Base-by-base conservation (phyloP, 805 yeast genomes). In the Yarrowia deformans region DNA sequence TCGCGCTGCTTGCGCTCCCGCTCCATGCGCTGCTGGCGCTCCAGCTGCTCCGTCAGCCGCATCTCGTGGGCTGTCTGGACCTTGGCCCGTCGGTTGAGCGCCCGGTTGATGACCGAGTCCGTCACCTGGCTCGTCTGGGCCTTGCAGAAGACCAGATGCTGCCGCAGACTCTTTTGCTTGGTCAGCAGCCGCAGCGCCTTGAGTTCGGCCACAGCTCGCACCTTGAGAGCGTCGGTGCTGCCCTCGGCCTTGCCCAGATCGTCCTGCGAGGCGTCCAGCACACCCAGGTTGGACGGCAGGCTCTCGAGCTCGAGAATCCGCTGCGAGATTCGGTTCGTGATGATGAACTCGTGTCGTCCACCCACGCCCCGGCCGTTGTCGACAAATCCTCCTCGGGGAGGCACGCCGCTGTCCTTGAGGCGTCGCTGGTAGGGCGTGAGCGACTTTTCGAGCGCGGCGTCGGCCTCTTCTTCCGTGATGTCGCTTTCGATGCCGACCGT, bases 121-220 rank as follows among this genome's bases (percentile, higher is more conserved):
- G 78, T 73, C 9, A 74, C 55, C 58, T 92, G 81, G 70, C 87
- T 85, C 74, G 90, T 88, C 73, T 91, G 92, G 83, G 93, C 92
- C 49, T 88, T 79, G 72, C 88, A 88, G 42, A 90, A 87, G 40
- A 93, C 80, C 1, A 94, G 78, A 71, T 89, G 90, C 14, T 97
- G 97, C 71, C 97, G 85, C 69, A 93, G 78, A n/a, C 93, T 90
- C 74, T 90, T 90, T 76, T 95, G 99, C 61, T 86, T 82, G 0
- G 97, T 91, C 46, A 93, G 80, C 68, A 93, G 79, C 72, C 91
- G 87, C 72, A 94, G 81, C 23, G 90, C 84, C 74, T 87, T 86
- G 71, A 84, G 86, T 73, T 90, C 93, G 52, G 85, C 77, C 52
- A 83, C 69, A 1, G 81, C 80, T 55, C 70, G 58, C 68, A 76